These are phyloP conservation scores for Patellaria atrata DNA, from an alignment of 495 filamentous ascomycete species.

Conservation along the genomic window DNA sequence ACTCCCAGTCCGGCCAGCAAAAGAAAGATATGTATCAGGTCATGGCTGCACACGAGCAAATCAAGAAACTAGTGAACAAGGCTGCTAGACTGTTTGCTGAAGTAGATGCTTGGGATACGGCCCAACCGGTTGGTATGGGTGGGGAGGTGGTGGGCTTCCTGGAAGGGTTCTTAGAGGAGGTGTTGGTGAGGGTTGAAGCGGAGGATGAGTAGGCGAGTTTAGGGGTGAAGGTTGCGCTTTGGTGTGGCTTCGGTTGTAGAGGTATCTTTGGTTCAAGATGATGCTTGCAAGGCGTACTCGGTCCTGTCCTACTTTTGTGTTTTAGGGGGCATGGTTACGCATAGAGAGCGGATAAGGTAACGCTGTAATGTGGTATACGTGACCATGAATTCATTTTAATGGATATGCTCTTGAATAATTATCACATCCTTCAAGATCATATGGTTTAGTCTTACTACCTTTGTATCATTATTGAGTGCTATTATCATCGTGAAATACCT, in stretches of 20 bases:
- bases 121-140: slow-evolving; percentile 79
- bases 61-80: slow-evolving; percentile 64
- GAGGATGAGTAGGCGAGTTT: slow-evolving; percentile 45
- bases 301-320: too few species aligned
- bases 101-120: slow-evolving; percentile 74
- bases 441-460: too few species aligned
- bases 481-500: too few species aligned
- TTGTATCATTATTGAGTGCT: too few species aligned
- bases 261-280: too few species aligned
- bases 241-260: slow-evolving; percentile 1
- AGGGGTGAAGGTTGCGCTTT: slow-evolving; percentile 1
- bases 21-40: neutral
- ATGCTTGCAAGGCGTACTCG: too few species aligned
- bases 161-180: slow-evolving; percentile 85
- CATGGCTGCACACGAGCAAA: slow-evolving; percentile 51
- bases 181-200: slow-evolving; percentile 82
- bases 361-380: too few species aligned
- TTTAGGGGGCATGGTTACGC: too few species aligned
- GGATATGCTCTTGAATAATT: too few species aligned
- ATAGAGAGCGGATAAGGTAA: too few species aligned
- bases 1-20: slow-evolving; percentile 8
- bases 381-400: too few species aligned
- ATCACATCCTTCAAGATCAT: too few species aligned
- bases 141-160: slow-evolving; percentile 72
- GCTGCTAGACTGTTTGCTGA: slow-evolving; percentile 64